Evolutionary conservation across 495 filamentous ascomycete genomes (phyloP), one percentile per base, ranked within the genome.

Genomic region (Penicillium pulvis): DNA sequence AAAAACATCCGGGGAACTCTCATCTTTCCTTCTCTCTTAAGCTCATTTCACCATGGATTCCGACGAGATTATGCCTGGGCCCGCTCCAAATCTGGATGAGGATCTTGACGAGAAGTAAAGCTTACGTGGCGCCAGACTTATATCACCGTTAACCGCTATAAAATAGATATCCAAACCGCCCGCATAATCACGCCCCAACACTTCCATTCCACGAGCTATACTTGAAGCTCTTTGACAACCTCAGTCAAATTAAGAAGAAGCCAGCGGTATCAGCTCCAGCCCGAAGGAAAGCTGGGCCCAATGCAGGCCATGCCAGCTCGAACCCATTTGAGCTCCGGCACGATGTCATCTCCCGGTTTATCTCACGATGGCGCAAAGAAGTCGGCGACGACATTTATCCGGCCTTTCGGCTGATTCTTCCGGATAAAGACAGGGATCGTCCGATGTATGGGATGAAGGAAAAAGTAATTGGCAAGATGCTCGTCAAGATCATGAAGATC

Each of bases 371-470:
- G 94, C 81, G 92, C 35, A 83, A 84, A 50, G 88, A 95, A 46
- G 92, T 96, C 20, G 94, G 94, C 47, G 78, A 89, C 63, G 93
- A 98, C 68, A 90, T 98, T 60, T 97, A 95, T 73, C 95, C 95
- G 3, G 93, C 92, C 19, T 85, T 98, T 71, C 84, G 94, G 35
- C 79, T 98, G 51, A 95, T 98, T 63, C 76, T 96, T n/a, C 91
- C 92, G 0, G 91, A 93, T 63, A 96, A 96, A 67, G 94, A 98
- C 66, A 83, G 93, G 33, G 93, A 98, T 58, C 84, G 94, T 35
- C 88, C 90, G 35, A 92, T 96, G 84, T 98, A 98, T 65, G 90
- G 93, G 4, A 80, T 98, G 30, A 98, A 98, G 71, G 94, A 98
- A 76, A 92, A 90, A 71, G 84, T 84, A 16, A 93, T 98, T 55